These are phyloP conservation scores for Garcileccinum viscosum DNA, from an alignment of 1,284 basidiomycete species.

Conservation along the genomic window DNA sequence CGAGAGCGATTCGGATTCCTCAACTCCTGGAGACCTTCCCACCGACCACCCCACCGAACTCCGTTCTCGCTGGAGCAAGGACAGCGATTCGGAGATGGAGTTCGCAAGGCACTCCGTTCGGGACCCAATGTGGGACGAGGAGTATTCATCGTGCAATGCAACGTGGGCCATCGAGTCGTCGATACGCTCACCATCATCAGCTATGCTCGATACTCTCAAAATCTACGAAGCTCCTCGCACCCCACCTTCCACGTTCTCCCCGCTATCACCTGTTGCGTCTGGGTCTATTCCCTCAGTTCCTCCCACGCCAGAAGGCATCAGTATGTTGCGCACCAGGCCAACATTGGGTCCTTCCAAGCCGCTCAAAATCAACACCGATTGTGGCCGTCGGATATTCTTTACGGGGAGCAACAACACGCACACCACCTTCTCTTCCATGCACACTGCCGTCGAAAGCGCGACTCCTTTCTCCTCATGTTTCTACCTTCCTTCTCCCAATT, in stretches of 20 bases:
- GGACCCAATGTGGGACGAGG: conserved; percentile 45
- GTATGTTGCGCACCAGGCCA: conserved; percentile 42
- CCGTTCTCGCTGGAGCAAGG: conserved; percentile 67
- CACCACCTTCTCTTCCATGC: conserved; percentile 69
- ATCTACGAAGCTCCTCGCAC: conserved; percentile 41
- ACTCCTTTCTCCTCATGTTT: conserved; percentile 58
- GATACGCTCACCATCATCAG: conserved; percentile 40
- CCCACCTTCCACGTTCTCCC: conserved; percentile 44
- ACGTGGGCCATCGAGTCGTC: conserved; percentile 53
- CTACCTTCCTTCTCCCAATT: conserved; percentile 52
- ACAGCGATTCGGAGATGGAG: conserved; percentile 68
- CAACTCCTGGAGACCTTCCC: conserved; percentile 38
- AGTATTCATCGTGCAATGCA: conserved; percentile 45
- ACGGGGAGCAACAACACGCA: conserved; percentile 54
- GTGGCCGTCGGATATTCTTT: conserved; percentile 58
- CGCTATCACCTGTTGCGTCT: conserved; percentile 46
- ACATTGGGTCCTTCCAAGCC: conserved; percentile 46
- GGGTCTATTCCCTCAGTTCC: conserved; percentile 51
- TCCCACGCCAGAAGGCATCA: conserved; percentile 57
- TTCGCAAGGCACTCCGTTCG: conserved; percentile 54
- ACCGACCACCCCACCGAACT: conserved; percentile 41
- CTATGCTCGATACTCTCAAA: conserved; percentile 40
- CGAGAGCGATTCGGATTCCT: conserved; percentile 58
- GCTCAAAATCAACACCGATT: conserved; percentile 67
- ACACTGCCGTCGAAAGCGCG: conserved; percentile 71